Base-by-base conservation (phyloP, 257 asterid genomes). In the Striga asiatica region DNA sequence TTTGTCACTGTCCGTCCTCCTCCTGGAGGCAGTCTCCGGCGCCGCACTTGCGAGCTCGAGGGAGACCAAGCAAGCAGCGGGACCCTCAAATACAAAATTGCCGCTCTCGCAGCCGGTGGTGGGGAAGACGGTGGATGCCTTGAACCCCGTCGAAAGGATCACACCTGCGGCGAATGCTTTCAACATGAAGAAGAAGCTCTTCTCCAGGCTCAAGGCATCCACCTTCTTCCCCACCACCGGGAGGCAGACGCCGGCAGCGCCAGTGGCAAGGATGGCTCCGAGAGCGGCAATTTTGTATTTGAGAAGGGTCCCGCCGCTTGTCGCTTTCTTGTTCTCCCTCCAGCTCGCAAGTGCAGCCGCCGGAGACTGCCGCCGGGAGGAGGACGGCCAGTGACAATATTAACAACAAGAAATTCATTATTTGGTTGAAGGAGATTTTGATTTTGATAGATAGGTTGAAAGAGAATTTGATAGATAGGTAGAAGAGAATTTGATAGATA, bases 121-220 rank as follows among this genome's bases (percentile, higher is more conserved):
- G 25, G 78, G 78, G 5, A 62, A 34, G 19, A 42, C 16, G 7
- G 11, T 76, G 12, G 64, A 64, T 3, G 69, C 70, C 0, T n/a
- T 79, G 22, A 62, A 47, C 25, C 81, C 81, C 8, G 88, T 77
- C 6, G 76, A 61, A n/a, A 77, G 22, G 38, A 75, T 75, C 8
- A 79, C 76, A 0, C 83, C 83, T 8, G 81, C 78, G 2, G 88
- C 84, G 5, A 80, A 80, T 5, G 87, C 79, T 23, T 79, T 71
- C 4, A 66, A 20, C 11, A 76, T 4, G 0, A 83, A 81, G 2
- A 42, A 58, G 2, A 56, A 37, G 18, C 9, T 78, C 0, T 81
- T 81, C 68, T 49, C 69, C 29, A 4, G 74, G 11, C 24, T 66
- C 2, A 71, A 79, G 20, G 79, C 6, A 65, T 76, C 0, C 83